Base-by-base conservation (phyloP, 768 basidiomycete genomes). In the Chalciporus chontae region DNA sequence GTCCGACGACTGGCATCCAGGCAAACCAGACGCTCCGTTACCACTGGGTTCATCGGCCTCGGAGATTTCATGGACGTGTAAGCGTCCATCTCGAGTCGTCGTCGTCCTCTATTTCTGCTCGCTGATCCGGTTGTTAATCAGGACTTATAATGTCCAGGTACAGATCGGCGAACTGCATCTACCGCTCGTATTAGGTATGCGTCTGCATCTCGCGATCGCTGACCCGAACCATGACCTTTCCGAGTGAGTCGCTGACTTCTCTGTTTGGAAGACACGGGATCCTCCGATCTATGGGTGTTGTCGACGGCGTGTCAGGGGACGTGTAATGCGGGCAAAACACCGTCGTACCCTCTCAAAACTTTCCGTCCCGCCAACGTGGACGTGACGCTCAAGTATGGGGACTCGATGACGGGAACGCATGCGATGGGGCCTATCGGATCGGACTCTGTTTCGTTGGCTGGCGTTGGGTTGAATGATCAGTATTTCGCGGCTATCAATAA, bases 251-350 rank as follows among this genome's bases (percentile, higher is more conserved):
- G 18, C 45, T 63, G 23, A 62, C 29, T 1, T 26, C 9, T 14
- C 8, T 27, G 14, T 31, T 17, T 37, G 39, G 5, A 47, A 86
- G 87, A 90, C 54, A 87, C 86, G 2, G 87, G 87, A 39, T 90
- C 87, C 3, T 82, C 87, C 5, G 87, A 90, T 59, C 63, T 89
- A 5, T 90, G 88, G 88, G 75, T 85, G 9, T 65, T 83, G 23
- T 85, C 85, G 0, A 75, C 81, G 43, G 67, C 74, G 0, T 89
- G 84, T 61, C 66, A 64, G 9, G 54, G 58, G n/a, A 56, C 71
- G 3, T 76, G 73, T 50, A 75, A 74, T 44, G 51, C 67, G 3
- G 60, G 58, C 24, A 64, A 57, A 2, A 63, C 76, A 2, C 70
- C 77, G 5, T 62, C 80, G 21, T 87, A 85, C 58, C 73, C 78